A percentile compares a stretch with the other conserved stretches of the same genome.
Evolutionary conservation across 352 stramenopile genomes (phyloP).

Genomic region (Phytophthora constricta): DNA sequence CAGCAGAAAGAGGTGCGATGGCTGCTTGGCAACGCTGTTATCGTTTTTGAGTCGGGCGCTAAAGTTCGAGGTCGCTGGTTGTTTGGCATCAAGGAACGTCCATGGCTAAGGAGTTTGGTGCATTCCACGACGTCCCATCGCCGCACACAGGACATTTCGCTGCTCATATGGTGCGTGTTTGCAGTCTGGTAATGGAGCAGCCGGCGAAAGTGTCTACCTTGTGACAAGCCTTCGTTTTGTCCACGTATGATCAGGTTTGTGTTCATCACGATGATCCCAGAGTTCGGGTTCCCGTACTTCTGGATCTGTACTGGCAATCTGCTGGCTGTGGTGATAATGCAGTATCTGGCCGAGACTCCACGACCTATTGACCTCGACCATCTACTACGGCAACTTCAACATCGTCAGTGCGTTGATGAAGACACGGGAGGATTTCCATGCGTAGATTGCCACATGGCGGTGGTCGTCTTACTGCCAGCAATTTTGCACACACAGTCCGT

Average conservation of each 20-base stretch:
- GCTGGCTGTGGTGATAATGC: conserved; percentile 51
- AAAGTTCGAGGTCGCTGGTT: neutral
- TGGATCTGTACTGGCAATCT: conserved; percentile 73
- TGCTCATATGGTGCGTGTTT: conserved; percentile 62
- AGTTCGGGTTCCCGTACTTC: conserved; percentile 71
- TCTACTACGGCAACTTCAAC: conserved; percentile 32
- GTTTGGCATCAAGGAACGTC: conserved; percentile 18
- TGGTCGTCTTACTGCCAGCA: conserved; percentile 70
- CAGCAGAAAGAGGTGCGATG: conserved; percentile 44
- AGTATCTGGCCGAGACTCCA: conserved; percentile 48
- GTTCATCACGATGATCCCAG: conserved; percentile 59
- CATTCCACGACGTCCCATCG: conserved; percentile 60
- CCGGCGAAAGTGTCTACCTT: neutral
- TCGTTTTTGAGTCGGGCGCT: no score
- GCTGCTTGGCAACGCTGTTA: no score
- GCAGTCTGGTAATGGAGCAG: no score
- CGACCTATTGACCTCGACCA: conserved; percentile 63
- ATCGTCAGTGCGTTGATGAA: conserved; percentile 42
- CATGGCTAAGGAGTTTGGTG: conserved; percentile 48
- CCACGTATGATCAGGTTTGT: conserved; percentile 50
- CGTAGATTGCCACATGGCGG: conserved; percentile 77
- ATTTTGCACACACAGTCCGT: conserved; percentile 48
- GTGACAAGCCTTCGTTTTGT: conserved; percentile 13
- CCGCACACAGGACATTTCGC: conserved; percentile 66
- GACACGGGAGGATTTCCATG: conserved; percentile 70